Percentiles rank a stretch among this genome's conserved stretches.
These are phyloP conservation scores for Russula brevipes DNA, from an alignment of 768 basidiomycete species.

Conservation along the genomic window DNA sequence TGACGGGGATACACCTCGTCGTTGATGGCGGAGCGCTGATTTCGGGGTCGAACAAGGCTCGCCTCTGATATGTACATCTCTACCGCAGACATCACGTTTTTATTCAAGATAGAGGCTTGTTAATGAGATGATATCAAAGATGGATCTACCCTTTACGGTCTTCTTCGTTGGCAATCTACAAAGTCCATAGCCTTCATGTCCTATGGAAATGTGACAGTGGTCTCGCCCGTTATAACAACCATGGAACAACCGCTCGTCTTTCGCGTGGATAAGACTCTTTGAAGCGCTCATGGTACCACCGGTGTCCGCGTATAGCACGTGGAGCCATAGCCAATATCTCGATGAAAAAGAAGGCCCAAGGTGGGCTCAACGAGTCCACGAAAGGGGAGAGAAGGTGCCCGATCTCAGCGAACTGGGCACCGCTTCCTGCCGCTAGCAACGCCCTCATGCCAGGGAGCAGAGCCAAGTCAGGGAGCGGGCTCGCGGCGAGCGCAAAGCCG, in stretches of 20 bases:
- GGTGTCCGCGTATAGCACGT: conserved; percentile 73
- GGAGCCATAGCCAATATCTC: conserved; percentile 80
- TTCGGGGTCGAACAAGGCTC: conserved; percentile 1
- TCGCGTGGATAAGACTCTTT: conserved; percentile 66
- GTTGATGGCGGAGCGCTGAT: conserved; percentile 49
- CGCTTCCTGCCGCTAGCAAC: background rate
- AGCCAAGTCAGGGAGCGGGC: conserved; percentile 40
- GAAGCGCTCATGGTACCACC: conserved; percentile 80
- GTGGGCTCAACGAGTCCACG: conserved; percentile 49
- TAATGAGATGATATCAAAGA: background rate
- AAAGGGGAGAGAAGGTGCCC: conserved; percentile 28
- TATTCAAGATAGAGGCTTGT: background rate
- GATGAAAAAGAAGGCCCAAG: conserved; percentile 71
- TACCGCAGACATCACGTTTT: background rate
- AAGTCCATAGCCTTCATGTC: background rate
- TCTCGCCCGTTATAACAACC: conserved; percentile 47
- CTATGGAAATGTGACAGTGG: background rate
- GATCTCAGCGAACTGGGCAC: background rate
- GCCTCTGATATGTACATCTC: conserved; percentile 2
- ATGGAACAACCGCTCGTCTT: conserved; percentile 76
- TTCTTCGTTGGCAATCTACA: background rate
- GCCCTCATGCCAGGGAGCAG: conserved; percentile 8
- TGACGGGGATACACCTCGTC: conserved; percentile 68
- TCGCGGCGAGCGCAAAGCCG: conserved; percentile 76
- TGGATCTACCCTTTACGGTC: background rate